These are phyloP conservation scores for Trichoderma breve DNA, from an alignment of 2,329 filamentous ascomycete species.

Conservation along the genomic window DNA sequence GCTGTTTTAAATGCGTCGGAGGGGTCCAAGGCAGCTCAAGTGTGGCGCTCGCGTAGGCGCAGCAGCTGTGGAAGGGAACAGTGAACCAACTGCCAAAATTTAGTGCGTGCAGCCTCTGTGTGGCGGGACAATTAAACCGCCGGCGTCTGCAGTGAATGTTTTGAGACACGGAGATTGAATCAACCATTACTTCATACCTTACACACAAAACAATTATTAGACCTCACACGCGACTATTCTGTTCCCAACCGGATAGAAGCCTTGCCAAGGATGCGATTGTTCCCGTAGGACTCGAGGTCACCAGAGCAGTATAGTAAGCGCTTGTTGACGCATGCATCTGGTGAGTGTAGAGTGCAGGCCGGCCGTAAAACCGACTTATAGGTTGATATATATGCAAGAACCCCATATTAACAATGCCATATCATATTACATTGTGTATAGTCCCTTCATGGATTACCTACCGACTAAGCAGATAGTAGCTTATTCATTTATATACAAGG, in stretches of 20 bases:
- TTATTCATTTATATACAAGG: no score
- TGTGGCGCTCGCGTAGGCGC: conserved; percentile 15
- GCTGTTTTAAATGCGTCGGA: not conserved
- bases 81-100: not conserved
- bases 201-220: not conserved
- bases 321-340: conserved; percentile 1
- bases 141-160: not conserved
- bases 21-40: conserved; percentile 1
- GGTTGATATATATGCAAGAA: no score
- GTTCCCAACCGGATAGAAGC: not conserved
- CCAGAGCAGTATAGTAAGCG: not conserved
- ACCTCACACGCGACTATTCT: not conserved
- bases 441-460: no score
- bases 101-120: not conserved
- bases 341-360: not conserved
- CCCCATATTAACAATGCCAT: no score
- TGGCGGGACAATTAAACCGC: not conserved
- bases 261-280: not conserved
- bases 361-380: not conserved
- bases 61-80: not conserved
- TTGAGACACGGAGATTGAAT: not conserved
- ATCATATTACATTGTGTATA: no score
- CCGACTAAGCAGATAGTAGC: no score
- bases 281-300: not conserved
- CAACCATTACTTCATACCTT: not conserved